A percentile compares a stretch with the other conserved stretches of the same genome.
Conservation (phyloP, 148 eudicot species). For the Chenopodium formosanum region DNA sequence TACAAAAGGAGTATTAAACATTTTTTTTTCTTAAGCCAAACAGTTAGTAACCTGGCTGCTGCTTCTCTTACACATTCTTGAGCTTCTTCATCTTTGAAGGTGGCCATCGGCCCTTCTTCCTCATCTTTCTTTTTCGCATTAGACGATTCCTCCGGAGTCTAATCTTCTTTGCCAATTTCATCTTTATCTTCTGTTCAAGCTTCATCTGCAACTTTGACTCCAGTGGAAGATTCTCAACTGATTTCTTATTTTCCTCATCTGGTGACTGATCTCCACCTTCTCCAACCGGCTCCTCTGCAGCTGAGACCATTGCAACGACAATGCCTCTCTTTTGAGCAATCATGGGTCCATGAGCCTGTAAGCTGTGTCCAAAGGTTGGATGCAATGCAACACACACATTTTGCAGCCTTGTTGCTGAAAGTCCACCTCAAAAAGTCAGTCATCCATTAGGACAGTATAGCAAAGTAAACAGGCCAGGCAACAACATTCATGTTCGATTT, state of each 20-base stretch:
- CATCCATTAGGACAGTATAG: background rate
- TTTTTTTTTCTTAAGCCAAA: background rate
- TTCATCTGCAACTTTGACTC: conserved; percentile 71
- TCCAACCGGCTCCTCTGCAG: conserved; percentile 41
- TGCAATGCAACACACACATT: conserved; percentile 26
- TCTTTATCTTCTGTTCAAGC: conserved; percentile 64
- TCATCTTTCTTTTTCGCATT: conserved; percentile 63
- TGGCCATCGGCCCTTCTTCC: conserved; percentile 98
- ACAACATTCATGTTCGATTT: background rate
- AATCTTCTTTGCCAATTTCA: conserved; percentile 85
- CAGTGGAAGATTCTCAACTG: conserved; percentile 70
- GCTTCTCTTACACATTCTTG: conserved; percentile 63
- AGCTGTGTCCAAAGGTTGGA: conserved; percentile 30
- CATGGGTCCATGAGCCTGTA: conserved; percentile 36
- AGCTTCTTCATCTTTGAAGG: conserved; percentile 94
- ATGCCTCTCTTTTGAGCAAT: conserved; percentile 38
- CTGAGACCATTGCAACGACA: conserved; percentile 51
- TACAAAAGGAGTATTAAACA: conserved; percentile 9
- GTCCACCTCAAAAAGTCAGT: conserved; percentile 14
- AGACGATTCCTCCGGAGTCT: conserved; percentile 77
- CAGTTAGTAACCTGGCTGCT: conserved; percentile 22
- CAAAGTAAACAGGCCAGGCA: background rate
- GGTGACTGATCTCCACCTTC: conserved; percentile 41
- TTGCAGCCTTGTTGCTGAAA: conserved; percentile 45
- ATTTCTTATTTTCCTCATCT: conserved; percentile 30